A percentile compares a stretch with the other conserved stretches of the same genome.
Conservation (phyloP, 805 yeast genomes). For the Monosporozyma yasuniensis region DNA sequence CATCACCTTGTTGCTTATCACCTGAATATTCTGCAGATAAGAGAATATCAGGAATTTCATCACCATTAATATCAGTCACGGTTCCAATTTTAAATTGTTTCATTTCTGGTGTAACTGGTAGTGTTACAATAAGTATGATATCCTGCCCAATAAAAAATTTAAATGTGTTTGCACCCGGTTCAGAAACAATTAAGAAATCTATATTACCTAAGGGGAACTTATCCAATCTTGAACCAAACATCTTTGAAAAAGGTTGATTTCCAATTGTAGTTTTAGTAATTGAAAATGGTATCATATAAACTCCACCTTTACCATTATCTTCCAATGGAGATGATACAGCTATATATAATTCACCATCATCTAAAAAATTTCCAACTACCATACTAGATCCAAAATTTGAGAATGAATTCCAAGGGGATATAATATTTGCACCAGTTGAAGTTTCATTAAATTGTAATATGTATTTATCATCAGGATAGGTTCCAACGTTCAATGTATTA, state of each 20-base stretch:
- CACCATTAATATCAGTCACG: constrained; percentile 31
- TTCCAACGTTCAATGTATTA: too few species aligned
- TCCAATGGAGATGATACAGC: constrained; percentile 48
- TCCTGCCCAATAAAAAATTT: constrained; percentile 26
- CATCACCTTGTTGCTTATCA: constrained; percentile 17
- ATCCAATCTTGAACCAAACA: constrained; percentile 37
- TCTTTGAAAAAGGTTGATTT: constrained; percentile 11
- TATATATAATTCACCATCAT: constrained; percentile 31
- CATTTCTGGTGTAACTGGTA: constrained; percentile 5
- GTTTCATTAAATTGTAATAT: not conserved
- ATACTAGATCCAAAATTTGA: constrained; percentile 41
- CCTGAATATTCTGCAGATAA: constrained; percentile 40
- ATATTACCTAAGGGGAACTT: constrained; percentile 22
- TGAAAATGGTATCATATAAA: constrained; percentile 37
- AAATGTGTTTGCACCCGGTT: constrained; percentile 44
- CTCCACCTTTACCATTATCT: constrained; percentile 32
- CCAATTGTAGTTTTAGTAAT: not conserved
- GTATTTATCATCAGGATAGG: not conserved
- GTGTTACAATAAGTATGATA: constrained; percentile 22
- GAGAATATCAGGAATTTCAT: constrained; percentile 35
- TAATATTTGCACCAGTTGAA: not conserved
- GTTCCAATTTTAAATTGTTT: constrained; percentile 31
- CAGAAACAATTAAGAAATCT: constrained; percentile 37
- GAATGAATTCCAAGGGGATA: constrained; percentile 20
- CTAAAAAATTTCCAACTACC: constrained; percentile 35